Conservation (phyloP, 441 rosid genomes). For the Macaranga tanarius region DNA sequence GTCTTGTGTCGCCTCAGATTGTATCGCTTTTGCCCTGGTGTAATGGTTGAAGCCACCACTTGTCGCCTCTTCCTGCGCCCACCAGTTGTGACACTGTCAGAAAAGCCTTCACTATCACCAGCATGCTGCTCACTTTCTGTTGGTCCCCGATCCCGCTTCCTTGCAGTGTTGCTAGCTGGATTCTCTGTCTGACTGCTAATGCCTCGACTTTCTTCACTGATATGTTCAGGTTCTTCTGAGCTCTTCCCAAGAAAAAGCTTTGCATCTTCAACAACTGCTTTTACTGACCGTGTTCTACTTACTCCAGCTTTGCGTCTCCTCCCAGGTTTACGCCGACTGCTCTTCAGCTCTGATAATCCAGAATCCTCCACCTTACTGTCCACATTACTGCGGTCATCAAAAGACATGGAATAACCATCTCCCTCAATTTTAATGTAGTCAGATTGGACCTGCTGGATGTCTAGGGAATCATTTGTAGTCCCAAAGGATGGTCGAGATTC, state of each 20-base stretch:
- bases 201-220: slow-evolving; percentile 38
- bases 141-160: slow-evolving; percentile 55
- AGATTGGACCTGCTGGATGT: slow-evolving; percentile 35
- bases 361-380: slow-evolving; percentile 58
- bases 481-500: slow-evolving; percentile 28
- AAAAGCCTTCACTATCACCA: slow-evolving; percentile 62
- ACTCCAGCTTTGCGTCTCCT: slow-evolving; percentile 51
- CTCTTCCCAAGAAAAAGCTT: slow-evolving; percentile 44
- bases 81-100: slow-evolving; percentile 60
- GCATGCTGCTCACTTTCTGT: slow-evolving; percentile 51
- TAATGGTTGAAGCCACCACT: slow-evolving; percentile 36
- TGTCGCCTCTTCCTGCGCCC: slow-evolving; percentile 68
- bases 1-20: slow-evolving; percentile 68
- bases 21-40: slow-evolving; percentile 68
- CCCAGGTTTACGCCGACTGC: slow-evolving; percentile 40
- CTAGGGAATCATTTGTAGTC: slow-evolving; percentile 26
- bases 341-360: slow-evolving; percentile 52
- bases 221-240: slow-evolving; percentile 36
- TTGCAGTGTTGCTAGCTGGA: slow-evolving; percentile 34
- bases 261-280: slow-evolving; percentile 61
- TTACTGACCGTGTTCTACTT: slow-evolving; percentile 46
- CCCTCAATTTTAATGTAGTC: slow-evolving; percentile 29
- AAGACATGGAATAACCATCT: slow-evolving; percentile 45
- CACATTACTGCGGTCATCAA: slow-evolving; percentile 49
- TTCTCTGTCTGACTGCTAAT: slow-evolving; percentile 37